These are phyloP conservation scores for Tritrichomonas musculus DNA, from an alignment of 208 protist genomes.

Conservation along the genomic window DNA sequence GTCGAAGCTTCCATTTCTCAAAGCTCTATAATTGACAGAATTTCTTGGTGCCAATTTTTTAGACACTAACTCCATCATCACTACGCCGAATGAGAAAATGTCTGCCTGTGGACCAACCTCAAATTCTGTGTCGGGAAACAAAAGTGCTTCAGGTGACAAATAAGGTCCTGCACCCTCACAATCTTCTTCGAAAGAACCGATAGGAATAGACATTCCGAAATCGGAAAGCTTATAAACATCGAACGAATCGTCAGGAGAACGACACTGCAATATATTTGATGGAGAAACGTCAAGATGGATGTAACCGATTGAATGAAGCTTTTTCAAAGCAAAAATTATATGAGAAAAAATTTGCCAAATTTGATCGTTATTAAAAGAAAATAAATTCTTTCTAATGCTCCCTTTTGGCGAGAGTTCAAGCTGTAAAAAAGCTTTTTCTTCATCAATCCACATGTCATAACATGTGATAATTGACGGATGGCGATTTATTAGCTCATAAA, in stretches of 20 bases:
- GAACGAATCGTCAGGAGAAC: not conserved
- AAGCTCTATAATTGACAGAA: not conserved
- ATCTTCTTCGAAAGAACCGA: not conserved
- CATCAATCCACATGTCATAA: not conserved
- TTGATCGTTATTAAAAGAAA: not conserved
- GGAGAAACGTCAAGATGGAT: not conserved
- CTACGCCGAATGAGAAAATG: not conserved
- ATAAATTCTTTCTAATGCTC: not conserved
- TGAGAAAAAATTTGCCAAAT: slow-evolving; percentile 14
- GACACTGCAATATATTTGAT: not conserved
- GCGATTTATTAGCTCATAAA: not conserved
- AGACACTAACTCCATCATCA: not conserved
- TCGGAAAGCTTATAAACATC: not conserved
- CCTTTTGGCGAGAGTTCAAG: not conserved
- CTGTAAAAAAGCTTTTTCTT: not conserved
- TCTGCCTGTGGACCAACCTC: not conserved
- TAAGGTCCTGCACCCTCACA: slow-evolving; percentile 4
- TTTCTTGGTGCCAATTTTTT: not conserved
- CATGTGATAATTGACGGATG: not conserved
- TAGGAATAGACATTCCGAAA: not conserved
- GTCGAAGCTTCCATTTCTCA: not conserved
- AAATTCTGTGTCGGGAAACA: not conserved
- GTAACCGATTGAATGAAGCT: not conserved
- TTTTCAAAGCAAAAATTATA: not conserved
- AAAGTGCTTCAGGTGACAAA: not conserved